Percentiles rank a stretch among this genome's conserved stretches.
Conservation (phyloP, 75 land plant genomes). For the Chamaecyparis obtusa region DNA sequence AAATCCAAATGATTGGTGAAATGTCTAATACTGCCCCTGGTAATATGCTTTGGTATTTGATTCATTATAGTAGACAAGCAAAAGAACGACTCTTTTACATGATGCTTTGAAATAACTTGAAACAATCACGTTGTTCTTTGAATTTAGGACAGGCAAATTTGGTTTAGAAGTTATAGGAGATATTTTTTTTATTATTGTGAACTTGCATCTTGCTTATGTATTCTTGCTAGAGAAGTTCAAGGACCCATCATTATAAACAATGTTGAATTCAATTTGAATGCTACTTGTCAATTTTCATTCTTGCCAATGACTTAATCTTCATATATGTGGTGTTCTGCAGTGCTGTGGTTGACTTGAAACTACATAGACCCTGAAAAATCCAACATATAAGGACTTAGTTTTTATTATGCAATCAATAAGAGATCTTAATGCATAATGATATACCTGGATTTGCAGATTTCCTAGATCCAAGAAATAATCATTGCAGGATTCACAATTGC, state of each 20-base stretch:
- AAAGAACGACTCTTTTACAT: not conserved
- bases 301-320: not conserved
- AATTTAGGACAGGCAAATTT: not conserved
- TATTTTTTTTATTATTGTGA: not conserved
- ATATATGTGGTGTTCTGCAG: no score
- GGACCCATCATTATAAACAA: not conserved
- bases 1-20: not conserved
- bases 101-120: not conserved
- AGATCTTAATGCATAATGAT: not conserved
- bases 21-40: not conserved
- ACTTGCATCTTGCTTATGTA: not conserved
- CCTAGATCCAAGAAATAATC: not conserved
- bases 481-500: not conserved
- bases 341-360: no score
- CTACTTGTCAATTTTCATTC: not conserved
- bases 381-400: not conserved
- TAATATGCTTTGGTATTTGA: not conserved
- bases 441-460: not conserved
- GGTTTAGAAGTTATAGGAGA: not conserved
- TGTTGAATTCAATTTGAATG: not conserved
- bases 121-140: not conserved
- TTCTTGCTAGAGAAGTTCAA: not conserved
- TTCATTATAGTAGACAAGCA: not conserved
- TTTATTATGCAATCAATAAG: not conserved
- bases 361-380: no score